phyloP scores from a whole-genome alignment of 345 rosid species.

The Linum usitatissimum region DNA sequence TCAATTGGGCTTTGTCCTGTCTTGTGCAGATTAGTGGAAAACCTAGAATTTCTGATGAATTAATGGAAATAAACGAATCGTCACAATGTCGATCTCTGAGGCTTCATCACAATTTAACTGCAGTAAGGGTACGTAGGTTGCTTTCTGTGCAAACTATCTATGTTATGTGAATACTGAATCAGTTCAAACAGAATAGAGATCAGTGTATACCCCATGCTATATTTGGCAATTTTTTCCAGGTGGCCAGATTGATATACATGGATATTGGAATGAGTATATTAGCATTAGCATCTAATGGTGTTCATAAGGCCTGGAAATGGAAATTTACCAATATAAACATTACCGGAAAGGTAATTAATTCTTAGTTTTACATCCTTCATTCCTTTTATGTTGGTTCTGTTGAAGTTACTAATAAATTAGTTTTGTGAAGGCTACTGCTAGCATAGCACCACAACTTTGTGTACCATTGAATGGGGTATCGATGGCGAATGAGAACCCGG shows the following conservation, averaged over 20 bases:
- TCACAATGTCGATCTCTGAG: conserved; percentile 34
- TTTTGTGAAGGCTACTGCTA: conserved; percentile 66
- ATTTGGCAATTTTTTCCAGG: conserved; percentile 29
- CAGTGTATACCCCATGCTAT: not conserved
- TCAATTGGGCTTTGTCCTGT: not conserved
- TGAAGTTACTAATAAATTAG: not conserved
- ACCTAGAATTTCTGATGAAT: conserved; percentile 33
- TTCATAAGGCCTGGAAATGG: conserved; percentile 72
- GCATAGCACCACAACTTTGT: conserved; percentile 54
- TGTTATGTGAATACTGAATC: not conserved
- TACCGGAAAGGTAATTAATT: conserved; percentile 41
- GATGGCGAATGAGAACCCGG: conserved; percentile 60
- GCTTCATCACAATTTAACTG: conserved; percentile 30
- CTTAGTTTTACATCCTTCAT: conserved; percentile 2
- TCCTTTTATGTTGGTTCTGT: not conserved
- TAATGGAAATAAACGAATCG: conserved; percentile 27
- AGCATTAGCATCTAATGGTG: conserved; percentile 47
- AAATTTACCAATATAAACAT: conserved; percentile 44
- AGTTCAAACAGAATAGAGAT: not conserved
- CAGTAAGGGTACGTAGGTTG: conserved; percentile 31
- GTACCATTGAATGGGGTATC: conserved; percentile 64
- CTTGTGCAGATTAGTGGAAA: conserved; percentile 17
- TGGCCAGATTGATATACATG: conserved; percentile 40
- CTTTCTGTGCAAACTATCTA: too few relatives aligned
- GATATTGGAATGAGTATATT: conserved; percentile 46